Conservation (phyloP, 306 rosid genomes). For the Malus orientalis region DNA sequence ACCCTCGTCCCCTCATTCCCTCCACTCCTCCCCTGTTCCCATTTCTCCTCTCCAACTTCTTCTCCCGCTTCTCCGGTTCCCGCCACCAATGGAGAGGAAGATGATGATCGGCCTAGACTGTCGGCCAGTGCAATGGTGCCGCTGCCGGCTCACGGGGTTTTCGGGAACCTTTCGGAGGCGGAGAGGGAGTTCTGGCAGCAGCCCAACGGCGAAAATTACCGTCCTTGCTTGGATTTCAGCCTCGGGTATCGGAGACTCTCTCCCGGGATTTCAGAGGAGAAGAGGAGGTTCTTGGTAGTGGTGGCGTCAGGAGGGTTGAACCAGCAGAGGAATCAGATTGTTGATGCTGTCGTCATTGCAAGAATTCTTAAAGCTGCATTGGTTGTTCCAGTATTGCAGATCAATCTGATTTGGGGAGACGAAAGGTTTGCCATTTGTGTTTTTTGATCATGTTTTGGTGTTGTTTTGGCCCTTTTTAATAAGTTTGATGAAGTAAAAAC, state of each 20-base stretch:
- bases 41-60: not conserved
- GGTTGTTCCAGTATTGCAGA: conserved; percentile 46
- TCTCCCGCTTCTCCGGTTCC: conserved; percentile 15
- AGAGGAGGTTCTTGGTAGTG: conserved; percentile 42
- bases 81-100: not conserved
- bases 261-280: conserved; percentile 24
- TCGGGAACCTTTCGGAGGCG: conserved; percentile 20
- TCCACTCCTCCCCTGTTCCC: conserved; percentile 4
- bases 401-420: conserved; percentile 49
- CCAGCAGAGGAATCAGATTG: conserved; percentile 57
- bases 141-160: conserved; percentile 25
- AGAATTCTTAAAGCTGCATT: conserved; percentile 48
- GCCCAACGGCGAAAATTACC: conserved; percentile 34
- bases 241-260: conserved; percentile 37
- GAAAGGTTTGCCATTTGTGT: conserved; percentile 27
- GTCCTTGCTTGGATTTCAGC: conserved; percentile 40
- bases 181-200: conserved; percentile 50
- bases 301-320: conserved; percentile 53
- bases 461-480: not conserved
- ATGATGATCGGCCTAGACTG: conserved; percentile 11
- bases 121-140: conserved; percentile 28
- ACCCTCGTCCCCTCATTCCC: conserved; percentile 8
- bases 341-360: conserved; percentile 53
- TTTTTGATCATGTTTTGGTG: not conserved
- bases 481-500: not conserved